Percentiles rank a stretch among this genome's conserved stretches.
These are phyloP conservation scores for Kwoniella dejecticola DNA, from an alignment of 768 basidiomycete species.

Conservation along the genomic window DNA sequence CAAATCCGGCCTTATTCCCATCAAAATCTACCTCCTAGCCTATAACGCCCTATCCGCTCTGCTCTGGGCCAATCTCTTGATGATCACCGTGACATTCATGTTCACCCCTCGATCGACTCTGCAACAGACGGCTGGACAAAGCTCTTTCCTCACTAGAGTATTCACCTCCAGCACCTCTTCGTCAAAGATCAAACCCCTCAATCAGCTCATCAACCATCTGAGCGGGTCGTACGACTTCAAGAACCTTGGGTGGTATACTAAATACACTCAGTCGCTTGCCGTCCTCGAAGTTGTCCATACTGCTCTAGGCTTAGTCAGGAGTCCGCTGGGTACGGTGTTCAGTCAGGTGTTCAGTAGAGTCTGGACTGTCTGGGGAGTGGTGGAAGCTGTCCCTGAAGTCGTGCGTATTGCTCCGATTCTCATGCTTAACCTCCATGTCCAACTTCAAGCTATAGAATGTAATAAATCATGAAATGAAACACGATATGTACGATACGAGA, in stretches of 20 bases:
- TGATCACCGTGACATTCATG: conserved; percentile 59
- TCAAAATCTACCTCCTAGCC: conserved; percentile 65
- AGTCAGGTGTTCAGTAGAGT: conserved; percentile 81
- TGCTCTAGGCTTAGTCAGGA: conserved; percentile 74
- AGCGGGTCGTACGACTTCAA: conserved; percentile 64
- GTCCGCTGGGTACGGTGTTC: conserved; percentile 70
- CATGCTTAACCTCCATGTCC: no score
- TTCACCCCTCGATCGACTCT: conserved; percentile 52
- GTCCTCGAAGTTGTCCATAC: conserved; percentile 81
- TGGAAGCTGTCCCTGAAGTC: conserved; percentile 64
- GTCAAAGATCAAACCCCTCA: conserved; percentile 12
- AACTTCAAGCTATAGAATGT: background rate
- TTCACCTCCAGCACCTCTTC: conserved; percentile 6
- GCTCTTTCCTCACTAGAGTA: conserved; percentile 12
- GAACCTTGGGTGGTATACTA: conserved; percentile 63
- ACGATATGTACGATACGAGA: no score
- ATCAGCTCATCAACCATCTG: conserved; percentile 59
- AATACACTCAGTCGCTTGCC: conserved; percentile 80
- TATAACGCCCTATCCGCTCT: conserved; percentile 77
- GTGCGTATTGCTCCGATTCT: conserved; percentile 59
- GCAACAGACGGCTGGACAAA: background rate
- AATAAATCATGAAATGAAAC: background rate
- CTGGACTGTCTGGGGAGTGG: conserved; percentile 82
- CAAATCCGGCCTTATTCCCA: conserved; percentile 30
- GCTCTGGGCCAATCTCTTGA: conserved; percentile 75